Evolutionary conservation across 225 moss, liverwort and hornwort species (phyloP).

Genomic region (Marchantia paleacea): DNA sequence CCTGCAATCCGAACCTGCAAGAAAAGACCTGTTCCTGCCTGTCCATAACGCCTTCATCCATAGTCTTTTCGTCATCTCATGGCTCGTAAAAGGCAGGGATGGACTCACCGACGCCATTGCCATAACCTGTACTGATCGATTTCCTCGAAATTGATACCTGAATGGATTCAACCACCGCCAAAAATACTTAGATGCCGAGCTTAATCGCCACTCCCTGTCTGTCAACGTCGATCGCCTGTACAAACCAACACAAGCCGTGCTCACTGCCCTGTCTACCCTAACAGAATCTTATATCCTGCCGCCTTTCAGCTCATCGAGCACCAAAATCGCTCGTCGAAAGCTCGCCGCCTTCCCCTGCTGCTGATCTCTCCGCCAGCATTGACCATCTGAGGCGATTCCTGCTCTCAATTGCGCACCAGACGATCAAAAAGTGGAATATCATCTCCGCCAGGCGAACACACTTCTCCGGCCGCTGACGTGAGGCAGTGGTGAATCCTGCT

Average conservation of each 20-base stretch:
- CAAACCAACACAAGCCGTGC: background rate
- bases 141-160: background rate
- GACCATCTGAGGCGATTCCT: slow-evolving; percentile 9
- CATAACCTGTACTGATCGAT: background rate
- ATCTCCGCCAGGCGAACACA: background rate
- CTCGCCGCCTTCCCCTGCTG: slow-evolving; percentile 15
- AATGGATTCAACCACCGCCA: background rate
- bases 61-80: slow-evolving; percentile 32
- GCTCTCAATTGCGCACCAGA: slow-evolving; percentile 8
- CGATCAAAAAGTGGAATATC: slow-evolving; percentile 2
- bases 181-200: background rate
- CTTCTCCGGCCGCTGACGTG: background rate
- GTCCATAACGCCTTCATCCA: slow-evolving; percentile 32
- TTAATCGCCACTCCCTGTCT: background rate
- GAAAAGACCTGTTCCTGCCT: slow-evolving; percentile 26
- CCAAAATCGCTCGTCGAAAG: slow-evolving; percentile 10
- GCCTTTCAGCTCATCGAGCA: slow-evolving; percentile 3
- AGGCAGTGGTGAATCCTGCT: slow-evolving; percentile 4
- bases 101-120: slow-evolving; percentile 32
- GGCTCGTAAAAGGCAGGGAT: slow-evolving; percentile 15
- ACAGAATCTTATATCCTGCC: slow-evolving; percentile 1
- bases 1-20: slow-evolving; percentile 15
- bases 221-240: background rate
- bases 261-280: background rate
- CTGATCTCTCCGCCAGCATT: background rate